phyloP scores from a whole-genome alignment of 176 grass and related monocot genomes.

The Aegilops sharonensis region DNA sequence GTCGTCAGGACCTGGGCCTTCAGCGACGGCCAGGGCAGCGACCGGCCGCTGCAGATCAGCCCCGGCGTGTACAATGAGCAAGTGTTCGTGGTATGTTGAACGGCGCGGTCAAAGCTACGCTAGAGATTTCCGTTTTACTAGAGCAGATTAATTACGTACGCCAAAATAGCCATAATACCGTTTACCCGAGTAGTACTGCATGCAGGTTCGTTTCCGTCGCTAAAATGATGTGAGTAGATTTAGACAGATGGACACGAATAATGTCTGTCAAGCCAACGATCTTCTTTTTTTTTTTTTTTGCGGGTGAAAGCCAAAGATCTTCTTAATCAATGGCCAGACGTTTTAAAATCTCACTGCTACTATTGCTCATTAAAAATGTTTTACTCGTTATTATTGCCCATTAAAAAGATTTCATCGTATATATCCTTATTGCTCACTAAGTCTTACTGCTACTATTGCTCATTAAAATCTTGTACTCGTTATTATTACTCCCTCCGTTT shows the following conservation, averaged over 20 bases:
- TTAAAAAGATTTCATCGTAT: neutral
- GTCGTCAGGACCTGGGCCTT: constrained; percentile 80
- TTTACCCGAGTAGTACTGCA: too few relatives aligned
- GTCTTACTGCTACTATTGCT: neutral
- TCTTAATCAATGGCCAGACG: neutral
- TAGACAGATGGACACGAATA: too few relatives aligned
- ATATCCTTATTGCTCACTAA: neutral
- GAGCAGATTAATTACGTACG: neutral
- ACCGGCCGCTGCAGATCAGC: constrained; percentile 57
- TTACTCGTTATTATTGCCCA: neutral
- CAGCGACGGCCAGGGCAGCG: constrained; percentile 52
- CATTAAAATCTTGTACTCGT: neutral
- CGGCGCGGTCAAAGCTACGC: neutral
- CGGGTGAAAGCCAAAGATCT: neutral
- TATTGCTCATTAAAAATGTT: neutral
- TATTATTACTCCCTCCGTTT: neutral
- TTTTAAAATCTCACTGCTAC: neutral
- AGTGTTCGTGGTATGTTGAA: constrained; percentile 52
- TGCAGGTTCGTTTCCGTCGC: too few relatives aligned
- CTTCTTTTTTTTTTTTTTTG: too few relatives aligned
- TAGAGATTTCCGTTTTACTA: neutral
- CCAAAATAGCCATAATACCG: neutral
- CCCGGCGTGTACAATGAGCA: constrained; percentile 69
- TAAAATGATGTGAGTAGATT: neutral
- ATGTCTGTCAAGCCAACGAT: too few relatives aligned